A percentile compares a stretch with the other conserved stretches of the same genome.
Evolutionary conservation across 2,329 filamentous ascomycete species (phyloP).

Genomic region (Penicillium brasilianum): DNA sequence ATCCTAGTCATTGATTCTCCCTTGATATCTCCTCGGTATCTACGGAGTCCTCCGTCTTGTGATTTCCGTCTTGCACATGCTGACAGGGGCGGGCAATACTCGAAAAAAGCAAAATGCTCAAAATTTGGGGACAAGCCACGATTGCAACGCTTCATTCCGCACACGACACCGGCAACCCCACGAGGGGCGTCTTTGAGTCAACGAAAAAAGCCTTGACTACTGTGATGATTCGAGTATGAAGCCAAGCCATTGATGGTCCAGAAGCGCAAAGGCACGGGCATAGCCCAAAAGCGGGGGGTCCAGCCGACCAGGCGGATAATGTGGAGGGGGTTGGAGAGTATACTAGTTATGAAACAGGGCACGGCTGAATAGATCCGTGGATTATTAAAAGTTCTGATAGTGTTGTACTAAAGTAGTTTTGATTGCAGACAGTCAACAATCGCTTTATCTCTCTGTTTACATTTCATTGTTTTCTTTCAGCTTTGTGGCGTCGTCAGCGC

Average conservation of each 20-base stretch:
- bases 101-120: not conserved
- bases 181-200: not conserved
- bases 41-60: too few species aligned
- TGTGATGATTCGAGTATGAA: not conserved
- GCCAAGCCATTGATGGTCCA: not conserved
- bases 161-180: not conserved
- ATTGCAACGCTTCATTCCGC: not conserved
- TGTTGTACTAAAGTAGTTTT: not conserved
- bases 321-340: not conserved
- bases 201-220: not conserved
- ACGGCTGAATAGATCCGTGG: not conserved
- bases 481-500: constrained; percentile 1
- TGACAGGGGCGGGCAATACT: not conserved
- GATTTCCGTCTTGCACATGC: too few species aligned
- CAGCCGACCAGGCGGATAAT: not conserved
- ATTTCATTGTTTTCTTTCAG: not conserved
- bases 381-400: not conserved
- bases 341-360: not conserved
- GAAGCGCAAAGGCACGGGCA: too few species aligned
- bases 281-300: not conserved
- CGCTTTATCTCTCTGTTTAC: not conserved
- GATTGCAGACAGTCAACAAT: not conserved
- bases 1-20: not conserved
- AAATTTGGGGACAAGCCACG: not conserved
- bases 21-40: not conserved